A percentile compares a stretch with the other conserved stretches of the same genome.
Evolutionary conservation across 495 filamentous ascomycete species (phyloP).

Genomic region (Xylaria palmicola): DNA sequence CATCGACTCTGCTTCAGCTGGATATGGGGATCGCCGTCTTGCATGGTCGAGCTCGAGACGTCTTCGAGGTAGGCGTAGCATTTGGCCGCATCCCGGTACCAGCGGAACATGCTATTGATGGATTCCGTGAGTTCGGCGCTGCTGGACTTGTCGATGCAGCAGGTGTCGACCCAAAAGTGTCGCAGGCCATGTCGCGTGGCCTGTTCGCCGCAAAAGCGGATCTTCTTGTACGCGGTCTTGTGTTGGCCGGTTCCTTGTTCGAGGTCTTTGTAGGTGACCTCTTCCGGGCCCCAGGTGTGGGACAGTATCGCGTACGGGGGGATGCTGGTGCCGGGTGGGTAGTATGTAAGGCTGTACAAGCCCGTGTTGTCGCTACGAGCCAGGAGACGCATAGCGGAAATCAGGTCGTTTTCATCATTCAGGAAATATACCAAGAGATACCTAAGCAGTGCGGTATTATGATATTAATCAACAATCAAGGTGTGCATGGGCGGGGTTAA

Average conservation of each 20-base stretch:
- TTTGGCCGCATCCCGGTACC: conserved; percentile 26
- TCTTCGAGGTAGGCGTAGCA: conserved; percentile 36
- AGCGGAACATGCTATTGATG: conserved; percentile 32
- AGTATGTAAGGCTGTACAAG: background rate
- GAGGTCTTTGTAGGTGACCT: conserved; percentile 24
- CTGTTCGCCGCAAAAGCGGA: conserved; percentile 31
- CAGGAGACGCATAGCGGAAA: background rate
- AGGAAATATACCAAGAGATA: too few relatives aligned
- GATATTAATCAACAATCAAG: background rate
- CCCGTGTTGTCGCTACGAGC: background rate
- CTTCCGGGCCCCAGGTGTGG: conserved; percentile 28
- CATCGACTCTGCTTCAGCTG: background rate
- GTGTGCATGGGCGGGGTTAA: too few relatives aligned
- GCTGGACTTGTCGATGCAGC: background rate
- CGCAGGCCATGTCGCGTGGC: conserved; percentile 20
- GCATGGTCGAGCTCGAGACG: background rate
- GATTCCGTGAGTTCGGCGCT: conserved; percentile 30
- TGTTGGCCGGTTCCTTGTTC: conserved; percentile 16
- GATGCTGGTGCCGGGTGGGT: background rate
- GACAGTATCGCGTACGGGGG: conserved; percentile 30
- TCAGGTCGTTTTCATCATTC: too few relatives aligned
- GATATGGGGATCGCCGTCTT: background rate
- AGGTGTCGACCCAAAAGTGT: conserved; percentile 4
- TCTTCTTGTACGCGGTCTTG: conserved; percentile 31
- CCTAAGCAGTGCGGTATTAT: too few relatives aligned